Evolutionary conservation across 495 filamentous ascomycete species (phyloP).

Genomic region (Rusavskia elegans): DNA sequence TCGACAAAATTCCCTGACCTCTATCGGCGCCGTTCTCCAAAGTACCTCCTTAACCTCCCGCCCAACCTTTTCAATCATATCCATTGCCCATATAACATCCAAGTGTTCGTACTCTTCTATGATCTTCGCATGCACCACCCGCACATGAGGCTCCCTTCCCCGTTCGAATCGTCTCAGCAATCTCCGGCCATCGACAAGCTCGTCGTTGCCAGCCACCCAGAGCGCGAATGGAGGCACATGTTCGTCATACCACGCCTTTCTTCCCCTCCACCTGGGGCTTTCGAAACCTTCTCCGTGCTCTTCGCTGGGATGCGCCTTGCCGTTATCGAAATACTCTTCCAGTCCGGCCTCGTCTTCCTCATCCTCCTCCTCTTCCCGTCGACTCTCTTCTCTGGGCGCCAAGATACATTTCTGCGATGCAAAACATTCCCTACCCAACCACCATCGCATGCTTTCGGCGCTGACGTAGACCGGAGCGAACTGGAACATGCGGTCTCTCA

Average conservation of each 20-base stretch:
- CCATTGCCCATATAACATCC: conserved; percentile 93
- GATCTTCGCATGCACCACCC: conserved; percentile 63
- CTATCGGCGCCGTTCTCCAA: conserved; percentile 52
- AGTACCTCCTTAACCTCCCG: conserved; percentile 67
- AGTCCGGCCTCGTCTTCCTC: neutral
- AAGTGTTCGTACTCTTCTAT: conserved; percentile 90
- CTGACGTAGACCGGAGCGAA: conserved; percentile 85
- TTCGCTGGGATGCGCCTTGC: conserved; percentile 2
- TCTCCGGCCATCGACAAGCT: conserved; percentile 66
- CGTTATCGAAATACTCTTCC: neutral
- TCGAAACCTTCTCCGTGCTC: conserved; percentile 8
- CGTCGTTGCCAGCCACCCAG: conserved; percentile 73
- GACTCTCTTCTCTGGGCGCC: conserved; percentile 15
- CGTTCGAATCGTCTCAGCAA: conserved; percentile 59
- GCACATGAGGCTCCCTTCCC: conserved; percentile 68
- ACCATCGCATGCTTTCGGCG: conserved; percentile 89
- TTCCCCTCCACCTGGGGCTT: conserved; percentile 14
- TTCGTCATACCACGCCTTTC: conserved; percentile 66
- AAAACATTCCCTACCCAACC: conserved; percentile 84
- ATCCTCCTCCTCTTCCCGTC: neutral
- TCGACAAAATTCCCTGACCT: conserved; percentile 39
- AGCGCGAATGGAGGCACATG: conserved; percentile 72
- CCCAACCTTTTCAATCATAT: conserved; percentile 70
- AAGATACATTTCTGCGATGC: conserved; percentile 85
- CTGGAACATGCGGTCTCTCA: conserved; percentile 75